phyloP scores from a whole-genome alignment of 192 early-diverging fungal species.

The Dissophora ornata region DNA sequence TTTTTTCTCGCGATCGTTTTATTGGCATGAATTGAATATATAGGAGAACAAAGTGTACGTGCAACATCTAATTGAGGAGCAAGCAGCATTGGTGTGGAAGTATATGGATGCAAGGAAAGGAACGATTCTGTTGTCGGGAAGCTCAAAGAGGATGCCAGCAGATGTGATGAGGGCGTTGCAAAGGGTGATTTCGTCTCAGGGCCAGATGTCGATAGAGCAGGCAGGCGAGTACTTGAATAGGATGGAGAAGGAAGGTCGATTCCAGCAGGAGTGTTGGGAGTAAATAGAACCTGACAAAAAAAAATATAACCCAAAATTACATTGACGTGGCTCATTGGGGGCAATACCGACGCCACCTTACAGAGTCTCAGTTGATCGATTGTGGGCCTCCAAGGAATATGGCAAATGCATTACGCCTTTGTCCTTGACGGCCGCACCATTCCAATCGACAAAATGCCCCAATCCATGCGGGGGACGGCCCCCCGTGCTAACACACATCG shows the following conservation, averaged over 20 bases:
- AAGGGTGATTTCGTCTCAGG: conserved; percentile 63
- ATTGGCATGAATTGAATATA: conserved; percentile 65
- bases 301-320: no score
- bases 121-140: conserved; percentile 80
- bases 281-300: no score
- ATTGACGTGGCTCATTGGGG: no score
- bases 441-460: no score
- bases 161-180: conserved; percentile 75
- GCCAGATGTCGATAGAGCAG: conserved; percentile 61
- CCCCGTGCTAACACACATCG: no score
- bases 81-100: conserved; percentile 72
- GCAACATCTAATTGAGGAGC: conserved; percentile 74
- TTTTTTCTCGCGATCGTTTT: background rate
- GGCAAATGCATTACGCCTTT: no score
- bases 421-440: no score
- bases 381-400: no score
- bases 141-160: conserved; percentile 79
- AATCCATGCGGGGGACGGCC: no score
- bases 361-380: no score
- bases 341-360: no score
- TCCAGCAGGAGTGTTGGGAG: conserved; percentile 91
- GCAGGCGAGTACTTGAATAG: conserved; percentile 68
- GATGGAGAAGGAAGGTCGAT: conserved; percentile 75
- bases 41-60: conserved; percentile 84
- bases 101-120: conserved; percentile 68